Evolutionary conservation across 495 filamentous ascomycete species (phyloP), one percentile per base, ranked within the genome.

Genomic region (Amorphotheca resinae): DNA sequence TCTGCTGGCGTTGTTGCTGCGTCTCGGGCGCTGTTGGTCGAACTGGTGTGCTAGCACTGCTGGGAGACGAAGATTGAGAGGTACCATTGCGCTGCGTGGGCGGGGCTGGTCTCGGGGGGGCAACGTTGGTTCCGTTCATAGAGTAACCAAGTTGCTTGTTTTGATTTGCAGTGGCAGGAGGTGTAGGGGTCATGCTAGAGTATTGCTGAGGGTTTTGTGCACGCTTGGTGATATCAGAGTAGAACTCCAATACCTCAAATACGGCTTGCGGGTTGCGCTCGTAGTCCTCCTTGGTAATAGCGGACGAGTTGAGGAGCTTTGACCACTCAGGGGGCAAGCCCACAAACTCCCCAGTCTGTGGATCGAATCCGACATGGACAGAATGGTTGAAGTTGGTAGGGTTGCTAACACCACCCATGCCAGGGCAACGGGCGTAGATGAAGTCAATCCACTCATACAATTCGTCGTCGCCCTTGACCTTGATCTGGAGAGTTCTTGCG

Each of bases 361-460:
- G 86, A 58, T 98, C 93, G 60, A 98, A 98, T 32, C 89, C 93
- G 51, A 98, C 91, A 59, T 98, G 91, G 23, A 98, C 86, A 14
- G 87, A 80, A 59, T 98, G 91, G 16, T 80, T 84, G 62, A 98
- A 96, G 61, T 95, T 93, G 41, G 93, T 95, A 2, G 91, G 91
- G 60, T 95, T 95, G 64, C 88, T 95, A 7, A 98, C 93, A 45
- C 91, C 91, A 35, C 91, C 87, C 86, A 95, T 94, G 36, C 86
- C 89, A 1, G 91, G 91, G 57, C 87, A 95, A 46, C 91, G 80
- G 45, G 86, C 84, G 57, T 95, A 95, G 49, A 98, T 91, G 59
- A 84, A 82, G 59, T 98, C 91, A 45, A 95, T 93, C 91, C 91
- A 98, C 40, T 93, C 86, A 57, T 98, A 98, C 26, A 95, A 76